These are phyloP conservation scores for Scutellaria minor DNA, from an alignment of 257 asterid genomes.

Conservation along the genomic window DNA sequence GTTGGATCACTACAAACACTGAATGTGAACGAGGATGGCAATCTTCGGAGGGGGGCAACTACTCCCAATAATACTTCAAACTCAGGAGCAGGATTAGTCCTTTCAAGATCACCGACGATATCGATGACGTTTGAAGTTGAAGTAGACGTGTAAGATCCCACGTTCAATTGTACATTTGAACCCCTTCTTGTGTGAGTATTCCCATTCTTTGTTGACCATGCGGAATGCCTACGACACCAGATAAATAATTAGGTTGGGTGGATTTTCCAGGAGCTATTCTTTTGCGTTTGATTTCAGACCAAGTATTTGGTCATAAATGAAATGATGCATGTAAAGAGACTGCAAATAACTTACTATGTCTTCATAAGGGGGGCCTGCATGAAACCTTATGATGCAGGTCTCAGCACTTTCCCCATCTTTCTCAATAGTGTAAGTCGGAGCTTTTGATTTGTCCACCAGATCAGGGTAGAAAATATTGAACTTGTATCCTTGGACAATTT, in stretches of 20 bases:
- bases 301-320: too few relatives aligned
- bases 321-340: too few relatives aligned
- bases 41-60: too few relatives aligned
- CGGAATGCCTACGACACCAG: slow-evolving; percentile 49
- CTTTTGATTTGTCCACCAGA: slow-evolving; percentile 72
- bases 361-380: slow-evolving; percentile 92
- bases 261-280: too few relatives aligned
- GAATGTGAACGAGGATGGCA: too few relatives aligned
- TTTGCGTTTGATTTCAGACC: too few relatives aligned
- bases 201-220: slow-evolving; percentile 87
- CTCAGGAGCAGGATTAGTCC: too few relatives aligned
- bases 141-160: slow-evolving; percentile 76
- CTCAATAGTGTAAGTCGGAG: slow-evolving; percentile 75
- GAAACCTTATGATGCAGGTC: slow-evolving; percentile 80
- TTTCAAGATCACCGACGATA: slow-evolving; percentile 66
- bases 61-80: too few relatives aligned
- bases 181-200: slow-evolving; percentile 82
- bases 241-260: too few relatives aligned
- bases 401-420: slow-evolving; percentile 79
- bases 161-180: slow-evolving; percentile 78
- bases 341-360: slow-evolving; percentile 47
- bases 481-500: slow-evolving; percentile 87
- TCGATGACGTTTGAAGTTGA: slow-evolving; percentile 84
- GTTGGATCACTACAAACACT: too few relatives aligned
- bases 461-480: slow-evolving; percentile 92